These are phyloP conservation scores for Halteria grandinella DNA, from an alignment of 73 alveolate genomes.

Conservation along the genomic window DNA sequence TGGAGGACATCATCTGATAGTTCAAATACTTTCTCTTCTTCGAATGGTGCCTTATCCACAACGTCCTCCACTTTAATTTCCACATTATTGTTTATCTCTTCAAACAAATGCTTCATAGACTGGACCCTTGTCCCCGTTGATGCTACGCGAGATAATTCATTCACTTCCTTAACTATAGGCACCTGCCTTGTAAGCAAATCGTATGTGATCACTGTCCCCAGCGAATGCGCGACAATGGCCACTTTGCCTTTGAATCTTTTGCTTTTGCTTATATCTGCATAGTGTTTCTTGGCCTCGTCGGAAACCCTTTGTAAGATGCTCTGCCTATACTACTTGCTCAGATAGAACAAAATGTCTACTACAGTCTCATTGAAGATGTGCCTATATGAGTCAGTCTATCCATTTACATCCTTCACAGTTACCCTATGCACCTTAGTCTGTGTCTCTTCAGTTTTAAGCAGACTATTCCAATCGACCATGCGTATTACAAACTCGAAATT, in stretches of 20 bases:
- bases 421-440: slow-evolving; percentile 29
- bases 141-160: no score
- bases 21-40: no score
- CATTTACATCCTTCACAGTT: slow-evolving; percentile 41
- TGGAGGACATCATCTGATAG: no score
- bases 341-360: slow-evolving; percentile 40
- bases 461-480: slow-evolving; percentile 48
- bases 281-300: slow-evolving; percentile 11
- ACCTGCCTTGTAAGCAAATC: slow-evolving; percentile 37
- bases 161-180: no score
- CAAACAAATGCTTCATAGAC: no score
- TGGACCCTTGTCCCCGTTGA: no score
- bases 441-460: slow-evolving; percentile 28
- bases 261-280: neutral
- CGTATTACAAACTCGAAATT: slow-evolving; percentile 34
- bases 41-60: no score
- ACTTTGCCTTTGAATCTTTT: slow-evolving; percentile 40
- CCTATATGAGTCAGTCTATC: slow-evolving; percentile 34
- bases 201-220: slow-evolving; percentile 46
- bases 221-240: slow-evolving; percentile 26
- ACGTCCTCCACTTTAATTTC: no score
- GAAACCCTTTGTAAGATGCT: slow-evolving; percentile 5
- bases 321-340: slow-evolving; percentile 32
- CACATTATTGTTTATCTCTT: no score
- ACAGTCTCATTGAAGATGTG: slow-evolving; percentile 53